These are phyloP conservation scores for Colletotrichum trifolii DNA, from an alignment of 2,329 filamentous ascomycete genomes.

Conservation along the genomic window DNA sequence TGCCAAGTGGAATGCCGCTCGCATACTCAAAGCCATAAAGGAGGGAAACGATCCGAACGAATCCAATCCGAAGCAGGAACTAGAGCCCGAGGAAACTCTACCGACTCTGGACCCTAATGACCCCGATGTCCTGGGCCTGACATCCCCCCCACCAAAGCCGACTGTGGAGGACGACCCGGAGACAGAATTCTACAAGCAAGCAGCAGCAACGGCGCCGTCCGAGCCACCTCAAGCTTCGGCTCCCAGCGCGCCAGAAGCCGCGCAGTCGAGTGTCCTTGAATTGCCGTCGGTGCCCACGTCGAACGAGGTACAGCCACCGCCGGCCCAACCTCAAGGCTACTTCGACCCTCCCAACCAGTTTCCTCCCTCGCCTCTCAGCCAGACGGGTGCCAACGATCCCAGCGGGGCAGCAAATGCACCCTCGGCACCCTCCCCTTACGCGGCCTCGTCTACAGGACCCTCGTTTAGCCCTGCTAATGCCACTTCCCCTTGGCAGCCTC, in stretches of 20 bases:
- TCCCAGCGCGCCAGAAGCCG: conserved; percentile 35
- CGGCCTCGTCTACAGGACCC: conserved; percentile 28
- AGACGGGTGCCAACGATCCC: conserved; percentile 44
- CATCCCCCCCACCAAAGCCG: conserved; percentile 48
- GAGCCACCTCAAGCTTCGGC: conserved; percentile 41
- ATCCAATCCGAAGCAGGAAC: conserved; percentile 79
- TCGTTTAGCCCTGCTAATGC: conserved; percentile 27
- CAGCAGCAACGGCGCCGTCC: conserved; percentile 43
- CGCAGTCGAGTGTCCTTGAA: conserved; percentile 23
- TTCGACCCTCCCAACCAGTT: conserved; percentile 49
- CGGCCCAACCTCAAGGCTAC: conserved; percentile 43
- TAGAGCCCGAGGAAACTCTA: conserved; percentile 55
- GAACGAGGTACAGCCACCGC: conserved; percentile 27
- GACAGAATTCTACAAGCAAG: conserved; percentile 41
- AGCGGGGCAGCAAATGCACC: conserved; percentile 23
- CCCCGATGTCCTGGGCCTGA: conserved; percentile 70
- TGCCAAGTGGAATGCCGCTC: conserved; percentile 93
- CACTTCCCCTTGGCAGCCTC: conserved; percentile 25
- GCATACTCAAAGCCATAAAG: conserved; percentile 91
- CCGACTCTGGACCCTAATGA: conserved; percentile 70
- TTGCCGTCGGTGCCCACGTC: conserved; percentile 35
- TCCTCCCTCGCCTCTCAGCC: conserved; percentile 49
- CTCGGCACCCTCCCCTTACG: conserved; percentile 27
- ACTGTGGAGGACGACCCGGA: conserved; percentile 66
- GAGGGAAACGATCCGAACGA: conserved; percentile 92